Percentiles rank a stretch among this genome's conserved stretches.
Conservation (phyloP, 441 rosid species). For the Brassica hybrid region DNA sequence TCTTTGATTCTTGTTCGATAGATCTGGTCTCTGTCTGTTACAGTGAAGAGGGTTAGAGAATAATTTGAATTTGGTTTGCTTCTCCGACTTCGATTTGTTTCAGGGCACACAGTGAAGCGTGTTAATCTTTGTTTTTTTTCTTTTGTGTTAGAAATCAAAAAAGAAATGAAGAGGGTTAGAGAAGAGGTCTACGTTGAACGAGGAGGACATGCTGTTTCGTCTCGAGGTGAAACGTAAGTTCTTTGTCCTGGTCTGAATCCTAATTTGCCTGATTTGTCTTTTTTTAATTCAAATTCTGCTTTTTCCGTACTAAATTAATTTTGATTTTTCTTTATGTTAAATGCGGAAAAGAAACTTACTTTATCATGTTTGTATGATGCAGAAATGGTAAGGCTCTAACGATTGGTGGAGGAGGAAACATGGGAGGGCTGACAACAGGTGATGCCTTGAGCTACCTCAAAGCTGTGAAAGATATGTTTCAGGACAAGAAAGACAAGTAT, state of each 20-base stretch:
- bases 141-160: background rate
- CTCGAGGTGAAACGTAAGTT: conserved; percentile 81
- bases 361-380: conserved; percentile 41
- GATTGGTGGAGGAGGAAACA: conserved; percentile 49
- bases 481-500: conserved; percentile 80
- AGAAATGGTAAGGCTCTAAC: conserved; percentile 78
- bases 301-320: background rate
- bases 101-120: conserved; percentile 23
- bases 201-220: conserved; percentile 64
- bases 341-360: too few relatives aligned
- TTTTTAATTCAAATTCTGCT: conserved; percentile 5
- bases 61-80: background rate
- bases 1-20: background rate
- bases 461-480: too few relatives aligned
- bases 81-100: background rate
- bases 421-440: conserved; percentile 74
- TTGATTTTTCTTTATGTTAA: too few relatives aligned
- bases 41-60: background rate
- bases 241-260: background rate
- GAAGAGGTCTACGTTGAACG: conserved; percentile 69
- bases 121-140: background rate
- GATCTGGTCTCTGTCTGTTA: background rate
- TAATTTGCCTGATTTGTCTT: conserved; percentile 5
- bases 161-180: conserved; percentile 82
- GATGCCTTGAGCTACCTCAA: conserved; percentile 93